Evolutionary conservation across 2,329 filamentous ascomycete genomes (phyloP).

Genomic region (Coccinonectria pachysandricola): DNA sequence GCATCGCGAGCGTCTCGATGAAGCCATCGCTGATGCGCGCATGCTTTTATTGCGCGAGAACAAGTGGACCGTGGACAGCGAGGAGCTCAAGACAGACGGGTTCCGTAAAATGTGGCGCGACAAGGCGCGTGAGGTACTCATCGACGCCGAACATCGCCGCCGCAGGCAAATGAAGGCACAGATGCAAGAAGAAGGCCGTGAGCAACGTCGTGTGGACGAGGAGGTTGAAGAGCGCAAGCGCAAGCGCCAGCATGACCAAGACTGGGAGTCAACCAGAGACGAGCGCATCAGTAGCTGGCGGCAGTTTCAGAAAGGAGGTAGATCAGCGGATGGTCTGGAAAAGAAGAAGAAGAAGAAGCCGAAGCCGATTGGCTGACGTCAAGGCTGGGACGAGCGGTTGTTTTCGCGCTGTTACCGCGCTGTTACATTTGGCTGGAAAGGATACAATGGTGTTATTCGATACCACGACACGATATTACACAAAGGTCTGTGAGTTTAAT

Average conservation of each 20-base stretch:
- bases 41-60: conserved; percentile 90
- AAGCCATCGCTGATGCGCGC: conserved; percentile 90
- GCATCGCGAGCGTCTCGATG: conserved; percentile 74
- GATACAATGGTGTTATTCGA: conserved; percentile 6
- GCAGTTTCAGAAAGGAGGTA: conserved; percentile 76
- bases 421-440: conserved; percentile 6
- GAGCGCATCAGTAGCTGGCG: conserved; percentile 90
- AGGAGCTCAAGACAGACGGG: conserved; percentile 72
- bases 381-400: too few relatives aligned
- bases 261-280: conserved; percentile 90
- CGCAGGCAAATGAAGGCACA: conserved; percentile 81
- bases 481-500: conserved; percentile 23
- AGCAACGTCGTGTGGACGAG: conserved; percentile 76
- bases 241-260: conserved; percentile 84
- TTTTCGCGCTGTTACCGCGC: conserved; percentile 3
- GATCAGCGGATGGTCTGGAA: conserved; percentile 36
- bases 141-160: conserved; percentile 83
- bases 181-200: conserved; percentile 91
- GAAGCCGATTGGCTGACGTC: conserved; percentile 46
- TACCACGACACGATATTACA: conserved; percentile 6
- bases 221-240: conserved; percentile 72
- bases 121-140: conserved; percentile 79
- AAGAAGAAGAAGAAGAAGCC: conserved; percentile 65
- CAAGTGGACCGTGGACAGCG: conserved; percentile 83
- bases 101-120: conserved; percentile 82